phyloP scores from a whole-genome alignment of 2,329 filamentous ascomycete species.

The Apiospora malaysiana region DNA sequence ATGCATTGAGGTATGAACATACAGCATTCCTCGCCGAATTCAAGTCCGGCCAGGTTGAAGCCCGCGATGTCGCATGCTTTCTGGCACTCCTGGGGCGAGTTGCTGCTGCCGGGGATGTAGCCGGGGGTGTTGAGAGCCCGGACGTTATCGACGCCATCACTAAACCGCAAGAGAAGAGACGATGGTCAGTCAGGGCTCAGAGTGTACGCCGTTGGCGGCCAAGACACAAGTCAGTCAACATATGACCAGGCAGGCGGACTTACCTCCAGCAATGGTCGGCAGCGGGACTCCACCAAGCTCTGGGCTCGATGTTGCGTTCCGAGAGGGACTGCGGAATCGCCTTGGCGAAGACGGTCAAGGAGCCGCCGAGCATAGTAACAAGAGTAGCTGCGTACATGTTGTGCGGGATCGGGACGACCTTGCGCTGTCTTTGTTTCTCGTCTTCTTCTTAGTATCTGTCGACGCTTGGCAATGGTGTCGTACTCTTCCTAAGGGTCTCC shows the following conservation, averaged over 20 bases:
- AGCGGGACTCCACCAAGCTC: neutral
- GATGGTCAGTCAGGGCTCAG: neutral
- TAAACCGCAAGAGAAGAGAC: neutral
- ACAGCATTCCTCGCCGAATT: slow-evolving; percentile 44
- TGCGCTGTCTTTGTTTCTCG: neutral
- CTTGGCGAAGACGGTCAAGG: slow-evolving; percentile 10
- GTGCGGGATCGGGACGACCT: neutral
- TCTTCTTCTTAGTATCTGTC: neutral
- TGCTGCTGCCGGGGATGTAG: slow-evolving; percentile 25
- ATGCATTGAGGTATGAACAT: neutral
- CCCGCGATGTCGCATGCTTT: slow-evolving; percentile 33
- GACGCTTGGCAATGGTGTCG: neutral
- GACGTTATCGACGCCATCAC: slow-evolving; percentile 10
- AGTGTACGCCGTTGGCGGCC: neutral
- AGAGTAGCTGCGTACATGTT: slow-evolving; percentile 9
- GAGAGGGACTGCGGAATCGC: neutral
- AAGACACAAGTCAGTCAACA: neutral
- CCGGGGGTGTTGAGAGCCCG: neutral
- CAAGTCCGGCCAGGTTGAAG: slow-evolving; percentile 46
- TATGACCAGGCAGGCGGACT: neutral
- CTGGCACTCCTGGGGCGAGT: slow-evolving; percentile 46
- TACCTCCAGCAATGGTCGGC: slow-evolving; percentile 7
- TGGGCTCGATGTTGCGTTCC: neutral
- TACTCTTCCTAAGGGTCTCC: neutral
- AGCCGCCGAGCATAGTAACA: neutral